Evolutionary conservation across 2,329 filamentous ascomycete genomes (phyloP).

Genomic region (Alternaria brassicae): DNA sequence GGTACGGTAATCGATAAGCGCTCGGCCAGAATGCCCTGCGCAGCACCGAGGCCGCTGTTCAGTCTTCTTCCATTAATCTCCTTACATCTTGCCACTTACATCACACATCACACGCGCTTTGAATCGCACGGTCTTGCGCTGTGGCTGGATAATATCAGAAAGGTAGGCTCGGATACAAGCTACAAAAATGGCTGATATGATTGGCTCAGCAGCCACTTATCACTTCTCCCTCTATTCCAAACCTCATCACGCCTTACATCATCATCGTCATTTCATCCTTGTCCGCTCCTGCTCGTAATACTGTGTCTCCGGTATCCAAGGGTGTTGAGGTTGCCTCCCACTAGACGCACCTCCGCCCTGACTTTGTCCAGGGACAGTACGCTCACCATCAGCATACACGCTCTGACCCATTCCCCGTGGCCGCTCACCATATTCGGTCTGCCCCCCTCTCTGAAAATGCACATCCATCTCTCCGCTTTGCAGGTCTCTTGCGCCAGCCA

Average conservation of each 20-base stretch:
- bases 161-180: rapidly evolving
- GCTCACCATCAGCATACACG: constrained; percentile 1
- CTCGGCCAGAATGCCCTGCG: background rate
- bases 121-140: rapidly evolving
- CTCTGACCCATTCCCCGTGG: background rate
- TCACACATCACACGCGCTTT: background rate
- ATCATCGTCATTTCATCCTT: background rate
- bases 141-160: background rate
- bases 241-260: background rate
- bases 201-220: background rate
- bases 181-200: background rate
- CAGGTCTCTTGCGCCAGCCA: background rate
- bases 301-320: background rate
- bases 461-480: background rate
- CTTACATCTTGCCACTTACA: background rate
- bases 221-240: background rate
- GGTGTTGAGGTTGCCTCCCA: background rate
- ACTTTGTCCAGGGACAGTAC: background rate
- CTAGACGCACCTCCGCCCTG: background rate
- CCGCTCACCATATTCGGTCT: background rate
- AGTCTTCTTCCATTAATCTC: background rate
- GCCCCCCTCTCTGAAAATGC: background rate
- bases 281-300: background rate
- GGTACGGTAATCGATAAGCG: constrained; percentile 16
- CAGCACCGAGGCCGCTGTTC: background rate